A percentile compares a stretch with the other conserved stretches of the same genome.
Conservation (phyloP, 176 grass and related monocot species). For the Musa schizocarpa region DNA sequence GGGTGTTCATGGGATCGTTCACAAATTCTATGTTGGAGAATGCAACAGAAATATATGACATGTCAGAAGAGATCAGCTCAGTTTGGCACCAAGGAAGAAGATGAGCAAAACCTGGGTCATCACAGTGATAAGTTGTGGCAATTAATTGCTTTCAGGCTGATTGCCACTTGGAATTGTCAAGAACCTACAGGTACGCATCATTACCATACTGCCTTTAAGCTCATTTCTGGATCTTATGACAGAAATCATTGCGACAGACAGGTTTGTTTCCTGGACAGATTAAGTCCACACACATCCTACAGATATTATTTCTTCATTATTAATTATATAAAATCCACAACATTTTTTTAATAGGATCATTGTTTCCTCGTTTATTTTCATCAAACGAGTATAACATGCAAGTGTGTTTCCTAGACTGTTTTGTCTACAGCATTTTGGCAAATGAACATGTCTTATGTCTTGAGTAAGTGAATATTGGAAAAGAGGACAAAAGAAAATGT, state of each 20-base stretch:
- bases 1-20: constrained; percentile 2
- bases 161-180: neutral
- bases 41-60: neutral
- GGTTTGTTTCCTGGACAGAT: too few species aligned
- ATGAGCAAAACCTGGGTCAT: neutral
- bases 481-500: too few species aligned
- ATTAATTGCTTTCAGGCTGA: neutral
- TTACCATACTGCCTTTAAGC: neutral
- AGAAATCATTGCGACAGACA: neutral
- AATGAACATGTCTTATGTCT: too few species aligned
- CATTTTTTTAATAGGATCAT: too few species aligned
- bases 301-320: too few species aligned
- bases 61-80: neutral
- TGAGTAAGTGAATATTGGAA: too few species aligned
- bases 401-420: too few species aligned
- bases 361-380: too few species aligned
- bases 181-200: neutral
- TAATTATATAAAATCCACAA: too few species aligned
- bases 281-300: too few species aligned
- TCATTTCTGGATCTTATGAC: neutral
- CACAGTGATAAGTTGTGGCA: neutral
- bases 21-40: constrained; percentile 2
- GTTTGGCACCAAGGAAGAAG: neutral
- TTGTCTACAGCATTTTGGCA: too few species aligned
- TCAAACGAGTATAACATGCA: too few species aligned